phyloP scores from a whole-genome alignment of 345 rosid species.

The Stellera chamaejasme region DNA sequence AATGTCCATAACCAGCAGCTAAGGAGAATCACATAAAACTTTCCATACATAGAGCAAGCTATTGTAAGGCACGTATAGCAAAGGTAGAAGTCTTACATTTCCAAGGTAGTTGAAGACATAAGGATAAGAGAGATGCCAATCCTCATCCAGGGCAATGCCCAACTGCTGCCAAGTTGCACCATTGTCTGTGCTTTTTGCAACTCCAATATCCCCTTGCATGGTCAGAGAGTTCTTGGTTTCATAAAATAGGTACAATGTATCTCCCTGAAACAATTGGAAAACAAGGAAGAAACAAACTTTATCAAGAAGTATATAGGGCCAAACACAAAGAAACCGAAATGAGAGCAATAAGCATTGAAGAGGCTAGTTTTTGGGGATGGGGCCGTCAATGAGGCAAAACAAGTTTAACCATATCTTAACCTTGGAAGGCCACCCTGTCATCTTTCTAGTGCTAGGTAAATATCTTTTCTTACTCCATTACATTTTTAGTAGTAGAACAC shows the following conservation, averaged over 20 bases:
- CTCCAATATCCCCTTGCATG: conserved; percentile 93
- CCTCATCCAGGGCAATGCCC: conserved; percentile 88
- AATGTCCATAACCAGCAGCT: not conserved
- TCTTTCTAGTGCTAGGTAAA: too few species aligned
- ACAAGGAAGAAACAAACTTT: not conserved
- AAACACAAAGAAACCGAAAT: too few species aligned
- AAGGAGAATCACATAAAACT: not conserved
- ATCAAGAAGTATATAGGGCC: not conserved
- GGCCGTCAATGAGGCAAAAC: too few species aligned
- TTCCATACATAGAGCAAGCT: too few species aligned
- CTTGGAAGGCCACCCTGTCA: too few species aligned
- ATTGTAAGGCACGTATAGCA: too few species aligned
- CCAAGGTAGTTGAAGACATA: conserved; percentile 69
- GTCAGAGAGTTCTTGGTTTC: conserved; percentile 80
- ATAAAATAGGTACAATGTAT: conserved; percentile 59
- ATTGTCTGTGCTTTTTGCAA: conserved; percentile 65
- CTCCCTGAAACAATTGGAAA: conserved; percentile 39
- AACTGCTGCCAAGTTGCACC: conserved; percentile 93
- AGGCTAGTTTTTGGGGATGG: too few species aligned
- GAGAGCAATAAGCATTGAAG: too few species aligned
- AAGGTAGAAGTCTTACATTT: conserved; percentile 42
- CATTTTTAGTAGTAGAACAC: too few species aligned
- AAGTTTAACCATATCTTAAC: too few species aligned
- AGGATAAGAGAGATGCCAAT: conserved; percentile 94
- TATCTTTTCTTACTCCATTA: too few species aligned